Conservation (phyloP, 1,284 basidiomycete species). For the Moesziomyces sp. region DNA sequence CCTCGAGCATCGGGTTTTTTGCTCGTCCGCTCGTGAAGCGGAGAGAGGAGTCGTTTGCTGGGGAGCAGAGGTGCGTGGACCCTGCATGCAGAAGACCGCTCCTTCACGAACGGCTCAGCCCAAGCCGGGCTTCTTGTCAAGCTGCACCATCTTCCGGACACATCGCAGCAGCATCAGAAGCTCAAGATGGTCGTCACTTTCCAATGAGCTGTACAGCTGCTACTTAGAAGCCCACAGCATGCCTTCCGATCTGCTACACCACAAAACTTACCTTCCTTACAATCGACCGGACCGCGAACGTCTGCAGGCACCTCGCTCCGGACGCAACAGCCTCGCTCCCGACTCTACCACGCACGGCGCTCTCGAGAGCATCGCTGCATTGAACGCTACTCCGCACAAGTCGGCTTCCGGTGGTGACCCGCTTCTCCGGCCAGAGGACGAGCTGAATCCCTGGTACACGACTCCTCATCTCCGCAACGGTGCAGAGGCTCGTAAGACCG, state of each 20-base stretch:
- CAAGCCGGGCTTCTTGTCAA: no score
- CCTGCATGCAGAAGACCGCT: no score
- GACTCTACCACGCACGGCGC: background rate
- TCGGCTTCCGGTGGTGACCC: conserved; percentile 6
- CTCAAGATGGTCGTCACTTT: background rate
- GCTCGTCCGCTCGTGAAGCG: background rate
- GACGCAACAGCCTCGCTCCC: background rate
- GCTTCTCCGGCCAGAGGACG: conserved; percentile 31
- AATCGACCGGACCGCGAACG: conserved; percentile 15
- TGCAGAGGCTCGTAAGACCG: conserved; percentile 40
- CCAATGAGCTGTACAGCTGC: background rate
- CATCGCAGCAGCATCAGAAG: no score
- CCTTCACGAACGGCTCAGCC: no score
- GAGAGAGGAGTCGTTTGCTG: no score
- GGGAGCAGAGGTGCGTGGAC: no score
- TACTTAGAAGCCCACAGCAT: conserved; percentile 7
- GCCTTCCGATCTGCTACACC: conserved; percentile 31
- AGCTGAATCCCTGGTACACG: conserved; percentile 61
- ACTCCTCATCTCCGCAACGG: conserved; percentile 42
- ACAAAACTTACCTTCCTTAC: conserved; percentile 30
- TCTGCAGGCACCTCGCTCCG: conserved; percentile 11
- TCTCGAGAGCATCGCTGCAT: no score
- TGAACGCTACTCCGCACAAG: no score
- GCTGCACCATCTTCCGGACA: no score
- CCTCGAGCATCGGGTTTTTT: background rate